Conservation (phyloP, 306 rosid species). For the barrel medic (Medicago truncatula) region MtrunA17r5.0-ANR NC_053042.1:19454501-19455000, state of each 20-base stretch:
- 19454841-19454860: background rate
- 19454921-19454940: too few species aligned
- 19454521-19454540: background rate
- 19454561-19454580: background rate
- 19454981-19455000: too few species aligned
- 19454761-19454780: constrained; percentile 42
- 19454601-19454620: too few species aligned
- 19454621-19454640: too few species aligned
- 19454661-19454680: background rate
- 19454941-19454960: too few species aligned
- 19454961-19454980: too few species aligned
- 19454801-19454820: constrained; percentile 35
- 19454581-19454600: constrained; percentile 10
- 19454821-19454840: constrained; percentile 27
- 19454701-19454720: background rate
- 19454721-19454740: constrained; percentile 35
- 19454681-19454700: background rate
- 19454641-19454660: constrained; percentile 1
- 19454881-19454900: background rate
- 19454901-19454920: background rate
- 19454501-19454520: background rate
- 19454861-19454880: background rate
- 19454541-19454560: background rate
- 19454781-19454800: constrained; percentile 49
- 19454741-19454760: constrained; percentile 40